phyloP scores from a whole-genome alignment of 192 early-diverging fungal species.

The Anaeromyces robustus region DNA sequence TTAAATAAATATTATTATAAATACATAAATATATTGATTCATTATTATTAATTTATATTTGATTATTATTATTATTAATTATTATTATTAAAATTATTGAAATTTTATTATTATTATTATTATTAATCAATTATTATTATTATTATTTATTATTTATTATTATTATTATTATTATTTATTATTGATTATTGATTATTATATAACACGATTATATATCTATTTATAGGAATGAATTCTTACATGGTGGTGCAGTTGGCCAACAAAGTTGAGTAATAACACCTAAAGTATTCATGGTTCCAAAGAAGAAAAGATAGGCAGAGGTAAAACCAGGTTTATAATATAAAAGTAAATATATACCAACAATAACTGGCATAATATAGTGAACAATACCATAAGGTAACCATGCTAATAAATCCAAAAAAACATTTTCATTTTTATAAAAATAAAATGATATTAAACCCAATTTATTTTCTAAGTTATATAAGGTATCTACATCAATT shows the following conservation, averaged over 20 bases:
- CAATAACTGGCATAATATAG: conserved; percentile 45
- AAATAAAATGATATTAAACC: neutral
- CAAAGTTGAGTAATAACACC: conserved; percentile 52
- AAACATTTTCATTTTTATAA: neutral
- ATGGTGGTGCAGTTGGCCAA: conserved; percentile 53
- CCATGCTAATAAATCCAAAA: conserved; percentile 45
- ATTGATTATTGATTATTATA: neutral
- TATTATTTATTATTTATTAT: no score
- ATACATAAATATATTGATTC: no score
- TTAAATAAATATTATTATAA: no score
- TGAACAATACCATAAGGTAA: conserved; percentile 61
- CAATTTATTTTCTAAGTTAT: neutral
- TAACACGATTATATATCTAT: neutral
- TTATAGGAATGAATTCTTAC: conserved; percentile 14
- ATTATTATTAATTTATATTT: no score
- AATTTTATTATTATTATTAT: no score
- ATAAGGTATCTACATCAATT: neutral
- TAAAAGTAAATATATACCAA: conserved; percentile 22
- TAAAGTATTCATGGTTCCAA: conserved; percentile 51
- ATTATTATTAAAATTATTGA: no score
- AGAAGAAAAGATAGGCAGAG: conserved; percentile 32
- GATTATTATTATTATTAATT: no score
- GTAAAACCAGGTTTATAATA: conserved; percentile 31
- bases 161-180: no score
- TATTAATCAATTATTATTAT: no score